Conservation (phyloP, 2,329 filamentous ascomycete species). For the Raffaelea albimanens region DNA sequence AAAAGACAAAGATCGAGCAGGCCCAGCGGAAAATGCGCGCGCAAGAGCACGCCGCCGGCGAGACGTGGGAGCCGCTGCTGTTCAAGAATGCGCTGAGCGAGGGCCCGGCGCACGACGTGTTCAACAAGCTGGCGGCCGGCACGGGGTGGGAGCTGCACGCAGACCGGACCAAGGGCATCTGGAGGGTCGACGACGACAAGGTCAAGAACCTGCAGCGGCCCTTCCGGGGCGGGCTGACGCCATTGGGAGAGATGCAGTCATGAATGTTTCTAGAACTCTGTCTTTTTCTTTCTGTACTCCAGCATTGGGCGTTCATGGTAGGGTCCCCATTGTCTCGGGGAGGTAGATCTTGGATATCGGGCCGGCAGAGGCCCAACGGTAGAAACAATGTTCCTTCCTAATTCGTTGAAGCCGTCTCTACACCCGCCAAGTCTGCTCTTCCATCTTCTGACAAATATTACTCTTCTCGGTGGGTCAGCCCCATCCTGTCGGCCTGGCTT, state of each 20-base stretch:
- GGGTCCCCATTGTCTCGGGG: too few relatives aligned
- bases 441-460: too few relatives aligned
- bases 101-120: constrained; percentile 20
- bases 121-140: constrained; percentile 21
- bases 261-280: too few relatives aligned
- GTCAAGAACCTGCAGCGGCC: constrained; percentile 19
- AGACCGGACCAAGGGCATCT: constrained; percentile 28
- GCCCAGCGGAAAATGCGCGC: constrained; percentile 67
- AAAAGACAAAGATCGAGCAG: constrained; percentile 77
- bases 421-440: too few relatives aligned
- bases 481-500: too few relatives aligned
- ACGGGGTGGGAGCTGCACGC: constrained; percentile 20
- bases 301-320: too few relatives aligned
- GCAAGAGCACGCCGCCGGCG: constrained; percentile 46
- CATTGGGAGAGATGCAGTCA: constrained; percentile 13
- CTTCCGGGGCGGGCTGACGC: constrained; percentile 23
- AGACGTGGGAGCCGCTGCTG: constrained; percentile 31
- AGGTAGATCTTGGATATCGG: too few relatives aligned
- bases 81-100: constrained; percentile 18
- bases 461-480: too few relatives aligned
- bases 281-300: too few relatives aligned
- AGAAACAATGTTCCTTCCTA: too few relatives aligned
- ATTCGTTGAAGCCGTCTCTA: too few relatives aligned
- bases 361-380: too few relatives aligned
- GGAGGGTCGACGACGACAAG: constrained; percentile 21